Evolutionary conservation across 257 asterid genomes (phyloP).

Genomic region (Solanum etuberosum): DNA sequence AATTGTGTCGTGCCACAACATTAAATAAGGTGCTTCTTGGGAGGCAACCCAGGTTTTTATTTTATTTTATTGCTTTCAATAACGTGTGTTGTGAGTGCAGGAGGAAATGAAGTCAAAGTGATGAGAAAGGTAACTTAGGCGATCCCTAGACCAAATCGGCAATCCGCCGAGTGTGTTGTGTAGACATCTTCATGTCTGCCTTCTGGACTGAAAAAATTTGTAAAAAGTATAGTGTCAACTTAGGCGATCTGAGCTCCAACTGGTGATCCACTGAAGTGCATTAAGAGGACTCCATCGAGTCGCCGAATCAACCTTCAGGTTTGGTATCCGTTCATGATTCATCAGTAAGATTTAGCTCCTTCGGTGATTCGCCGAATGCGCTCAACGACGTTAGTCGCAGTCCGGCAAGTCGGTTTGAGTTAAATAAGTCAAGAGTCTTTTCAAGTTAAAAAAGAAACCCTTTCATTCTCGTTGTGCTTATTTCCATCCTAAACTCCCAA

Average conservation of each 20-base stretch:
- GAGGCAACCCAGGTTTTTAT: not conserved
- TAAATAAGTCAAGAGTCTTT: not conserved
- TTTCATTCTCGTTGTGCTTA: not conserved
- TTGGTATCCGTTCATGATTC: not conserved
- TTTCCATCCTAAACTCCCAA: not conserved
- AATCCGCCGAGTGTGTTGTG: not conserved
- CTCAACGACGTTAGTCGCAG: not conserved
- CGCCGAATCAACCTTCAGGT: not conserved
- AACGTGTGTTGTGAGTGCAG: not conserved
- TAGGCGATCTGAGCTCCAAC: not conserved
- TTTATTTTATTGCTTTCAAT: not conserved
- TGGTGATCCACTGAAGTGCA: not conserved
- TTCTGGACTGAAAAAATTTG: not conserved
- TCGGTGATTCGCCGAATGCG: not conserved
- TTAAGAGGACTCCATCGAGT: not conserved
- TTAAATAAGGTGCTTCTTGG: not conserved
- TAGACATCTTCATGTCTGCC: not conserved
- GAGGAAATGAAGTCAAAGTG: not conserved
- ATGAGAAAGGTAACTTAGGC: not conserved
- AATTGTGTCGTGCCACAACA: too few species aligned
- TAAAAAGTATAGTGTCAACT: not conserved
- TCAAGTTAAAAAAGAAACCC: not conserved
- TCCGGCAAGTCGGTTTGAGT: not conserved
- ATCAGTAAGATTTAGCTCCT: too few species aligned
- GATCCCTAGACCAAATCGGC: not conserved